These are phyloP conservation scores for Blepharisma japonicum DNA, from an alignment of 73 alveolate genomes.

Conservation along the genomic window DNA sequence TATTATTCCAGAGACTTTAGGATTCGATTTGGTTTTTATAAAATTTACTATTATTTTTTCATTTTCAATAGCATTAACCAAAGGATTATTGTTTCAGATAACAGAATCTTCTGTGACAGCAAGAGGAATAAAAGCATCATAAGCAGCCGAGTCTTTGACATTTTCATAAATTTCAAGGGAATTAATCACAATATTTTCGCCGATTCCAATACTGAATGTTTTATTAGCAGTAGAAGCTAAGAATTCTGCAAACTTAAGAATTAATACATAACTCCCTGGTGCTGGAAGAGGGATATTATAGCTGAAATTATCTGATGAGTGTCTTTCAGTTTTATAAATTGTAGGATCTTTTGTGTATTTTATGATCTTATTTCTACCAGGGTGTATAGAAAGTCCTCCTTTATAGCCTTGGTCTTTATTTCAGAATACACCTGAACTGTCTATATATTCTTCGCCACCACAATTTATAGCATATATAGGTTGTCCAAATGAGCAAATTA, in stretches of 20 bases:
- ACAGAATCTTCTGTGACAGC: background rate
- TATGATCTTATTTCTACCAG: background rate
- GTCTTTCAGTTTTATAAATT: conserved; percentile 10
- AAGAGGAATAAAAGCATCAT: background rate
- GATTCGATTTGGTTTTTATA: background rate
- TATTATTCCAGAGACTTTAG: background rate
- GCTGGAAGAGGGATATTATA: background rate
- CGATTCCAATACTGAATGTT: background rate
- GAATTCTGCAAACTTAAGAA: background rate
- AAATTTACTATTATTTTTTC: background rate
- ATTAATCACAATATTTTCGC: background rate
- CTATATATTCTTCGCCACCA: conserved; percentile 26
- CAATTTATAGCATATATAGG: background rate
- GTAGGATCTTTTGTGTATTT: background rate
- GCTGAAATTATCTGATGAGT: background rate
- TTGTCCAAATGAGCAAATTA: no score
- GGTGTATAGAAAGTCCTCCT: background rate
- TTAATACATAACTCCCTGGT: conserved; percentile 5
- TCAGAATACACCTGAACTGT: background rate
- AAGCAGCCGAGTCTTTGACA: conserved; percentile 10
- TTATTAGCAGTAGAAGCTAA: background rate
- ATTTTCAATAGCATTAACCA: background rate
- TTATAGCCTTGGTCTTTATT: background rate
- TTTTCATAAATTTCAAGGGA: background rate
- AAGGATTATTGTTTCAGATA: background rate